A percentile compares a stretch with the other conserved stretches of the same genome.
Conservation (phyloP, 441 rosid species). For the Macaranga tanarius region DNA sequence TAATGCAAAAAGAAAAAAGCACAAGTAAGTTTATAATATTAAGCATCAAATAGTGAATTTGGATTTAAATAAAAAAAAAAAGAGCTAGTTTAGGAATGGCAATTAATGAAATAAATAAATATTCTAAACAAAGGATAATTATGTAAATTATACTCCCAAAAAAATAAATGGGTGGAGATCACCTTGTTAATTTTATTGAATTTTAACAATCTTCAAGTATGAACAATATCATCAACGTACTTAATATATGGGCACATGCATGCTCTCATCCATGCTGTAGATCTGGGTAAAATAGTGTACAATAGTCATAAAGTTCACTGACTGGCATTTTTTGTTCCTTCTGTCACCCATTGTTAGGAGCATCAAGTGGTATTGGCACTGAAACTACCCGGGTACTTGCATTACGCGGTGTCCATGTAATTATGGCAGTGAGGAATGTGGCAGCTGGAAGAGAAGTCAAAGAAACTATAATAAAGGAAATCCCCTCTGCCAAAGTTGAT, state of each 20-base stretch:
- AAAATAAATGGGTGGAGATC: too few species aligned
- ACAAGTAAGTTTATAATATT: too few species aligned
- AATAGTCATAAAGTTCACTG: background rate
- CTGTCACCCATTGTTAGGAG: slow-evolving; percentile 36
- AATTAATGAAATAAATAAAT: too few species aligned
- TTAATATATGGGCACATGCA: background rate
- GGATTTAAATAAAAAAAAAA: too few species aligned
- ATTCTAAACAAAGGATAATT: too few species aligned
- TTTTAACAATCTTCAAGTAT: background rate
- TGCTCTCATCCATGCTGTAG: background rate
- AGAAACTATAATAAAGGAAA: slow-evolving; percentile 48
- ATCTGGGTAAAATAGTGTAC: background rate
- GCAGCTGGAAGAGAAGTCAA: slow-evolving; percentile 49
- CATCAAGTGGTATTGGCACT: slow-evolving; percentile 68
- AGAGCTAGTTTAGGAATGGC: too few species aligned
- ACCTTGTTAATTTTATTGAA: background rate
- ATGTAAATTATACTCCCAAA: too few species aligned
- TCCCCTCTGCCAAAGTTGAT: slow-evolving; percentile 62
- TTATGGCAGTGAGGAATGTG: slow-evolving; percentile 69
- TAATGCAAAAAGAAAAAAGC: too few species aligned
- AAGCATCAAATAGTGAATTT: too few species aligned
- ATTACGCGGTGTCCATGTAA: slow-evolving; percentile 59
- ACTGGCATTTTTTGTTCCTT: background rate
- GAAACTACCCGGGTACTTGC: slow-evolving; percentile 74
- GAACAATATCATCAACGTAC: background rate